phyloP scores from a whole-genome alignment of 148 eudicot species.

The Silene latifolia region DNA sequence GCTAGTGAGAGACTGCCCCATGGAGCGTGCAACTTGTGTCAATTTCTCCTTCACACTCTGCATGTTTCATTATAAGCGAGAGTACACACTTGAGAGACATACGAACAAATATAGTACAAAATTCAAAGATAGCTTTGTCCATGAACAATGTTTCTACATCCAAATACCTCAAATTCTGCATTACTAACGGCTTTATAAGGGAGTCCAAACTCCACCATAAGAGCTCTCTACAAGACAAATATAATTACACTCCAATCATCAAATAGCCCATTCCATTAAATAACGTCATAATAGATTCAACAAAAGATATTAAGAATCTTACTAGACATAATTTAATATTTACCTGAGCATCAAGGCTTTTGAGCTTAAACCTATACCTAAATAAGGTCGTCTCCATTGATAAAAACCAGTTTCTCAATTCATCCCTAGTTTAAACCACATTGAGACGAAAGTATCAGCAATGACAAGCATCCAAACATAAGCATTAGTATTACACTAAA shows the following conservation, averaged over 20 bases:
- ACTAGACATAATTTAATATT: neutral
- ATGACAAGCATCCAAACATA: neutral
- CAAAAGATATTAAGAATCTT: neutral
- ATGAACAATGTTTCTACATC: neutral
- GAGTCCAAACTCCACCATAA: constrained; percentile 61
- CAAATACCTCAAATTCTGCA: constrained; percentile 66
- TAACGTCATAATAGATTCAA: neutral
- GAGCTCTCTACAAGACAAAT: constrained; percentile 44
- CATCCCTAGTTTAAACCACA: constrained; percentile 47
- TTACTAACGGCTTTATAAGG: constrained; percentile 65
- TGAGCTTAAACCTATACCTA: constrained; percentile 58
- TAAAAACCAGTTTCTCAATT: constrained; percentile 84
- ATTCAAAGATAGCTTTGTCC: neutral
- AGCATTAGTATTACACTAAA: neutral
- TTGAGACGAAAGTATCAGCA: neutral
- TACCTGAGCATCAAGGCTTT: constrained; percentile 63
- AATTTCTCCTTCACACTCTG: constrained; percentile 75
- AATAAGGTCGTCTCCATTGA: constrained; percentile 83
- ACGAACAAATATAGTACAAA: neutral
- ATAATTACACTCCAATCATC: neutral
- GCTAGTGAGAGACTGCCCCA: constrained; percentile 40
- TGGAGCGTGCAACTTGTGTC: constrained; percentile 65
- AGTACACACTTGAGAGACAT: neutral
- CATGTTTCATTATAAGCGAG: constrained; percentile 14
- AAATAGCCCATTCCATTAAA: neutral